These are phyloP conservation scores for Lecanicillium sp. DNA, from an alignment of 2,329 filamentous ascomycete genomes.

Conservation along the genomic window DNA sequence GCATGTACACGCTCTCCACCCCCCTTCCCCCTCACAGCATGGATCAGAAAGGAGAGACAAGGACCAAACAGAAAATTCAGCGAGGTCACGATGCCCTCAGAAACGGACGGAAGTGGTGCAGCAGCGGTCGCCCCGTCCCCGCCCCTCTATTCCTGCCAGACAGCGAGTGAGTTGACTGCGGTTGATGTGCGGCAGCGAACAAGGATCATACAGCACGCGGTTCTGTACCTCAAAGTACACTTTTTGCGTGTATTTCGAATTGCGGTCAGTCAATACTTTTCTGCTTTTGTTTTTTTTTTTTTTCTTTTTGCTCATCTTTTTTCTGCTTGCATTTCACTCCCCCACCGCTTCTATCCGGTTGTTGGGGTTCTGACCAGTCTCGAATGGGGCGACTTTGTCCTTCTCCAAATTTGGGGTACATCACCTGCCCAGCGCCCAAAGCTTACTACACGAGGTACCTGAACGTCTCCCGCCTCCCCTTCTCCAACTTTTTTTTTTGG, in stretches of 20 bases:
- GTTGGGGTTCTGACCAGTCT: neutral
- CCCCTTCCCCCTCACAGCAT: neutral
- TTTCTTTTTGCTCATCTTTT: constrained; percentile 3
- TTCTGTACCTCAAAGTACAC: no score
- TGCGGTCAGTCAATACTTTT: neutral
- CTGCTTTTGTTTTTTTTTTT: neutral
- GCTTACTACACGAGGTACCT: neutral
- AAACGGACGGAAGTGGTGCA: no score
- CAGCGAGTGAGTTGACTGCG: no score
- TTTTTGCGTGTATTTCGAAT: no score
- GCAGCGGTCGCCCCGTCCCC: no score
- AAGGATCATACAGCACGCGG: neutral
- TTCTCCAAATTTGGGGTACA: no score
- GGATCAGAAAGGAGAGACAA: neutral
- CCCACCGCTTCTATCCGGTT: neutral
- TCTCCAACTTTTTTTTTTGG: no score
- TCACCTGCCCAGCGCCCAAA: neutral
- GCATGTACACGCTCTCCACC: no score
- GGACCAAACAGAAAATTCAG: constrained; percentile 12
- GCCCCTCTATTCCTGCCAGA: no score
- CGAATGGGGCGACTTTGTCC: no score
- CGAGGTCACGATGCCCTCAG: constrained; percentile 14
- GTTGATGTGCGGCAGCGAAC: neutral
- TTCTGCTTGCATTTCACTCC: neutral
- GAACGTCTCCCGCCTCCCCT: no score